These are phyloP conservation scores for Boletus pseudo-olivaceus DNA, from an alignment of 768 basidiomycete species.

Conservation along the genomic window DNA sequence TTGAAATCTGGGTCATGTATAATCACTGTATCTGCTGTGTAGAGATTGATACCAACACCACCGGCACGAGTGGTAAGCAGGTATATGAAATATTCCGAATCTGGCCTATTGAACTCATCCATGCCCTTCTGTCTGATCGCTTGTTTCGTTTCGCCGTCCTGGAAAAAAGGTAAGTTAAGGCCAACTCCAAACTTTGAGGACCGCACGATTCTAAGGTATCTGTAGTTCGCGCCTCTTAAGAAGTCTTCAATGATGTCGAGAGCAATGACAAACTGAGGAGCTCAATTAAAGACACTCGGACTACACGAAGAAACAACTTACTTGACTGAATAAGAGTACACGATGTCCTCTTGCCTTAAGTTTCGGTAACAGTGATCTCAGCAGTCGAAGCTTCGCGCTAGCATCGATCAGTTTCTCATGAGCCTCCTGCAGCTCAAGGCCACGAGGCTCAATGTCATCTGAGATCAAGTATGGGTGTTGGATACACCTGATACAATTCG, in stretches of 20 bases:
- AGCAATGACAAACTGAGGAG: constrained; percentile 77
- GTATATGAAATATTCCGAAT: constrained; percentile 88
- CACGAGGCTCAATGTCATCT: constrained; percentile 72
- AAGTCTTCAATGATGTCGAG: constrained; percentile 90
- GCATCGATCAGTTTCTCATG: constrained; percentile 81
- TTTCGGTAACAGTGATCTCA: constrained; percentile 77
- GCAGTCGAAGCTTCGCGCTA: constrained; percentile 79
- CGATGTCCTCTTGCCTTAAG: constrained; percentile 84
- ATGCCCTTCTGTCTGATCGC: constrained; percentile 87
- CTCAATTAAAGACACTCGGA: not conserved
- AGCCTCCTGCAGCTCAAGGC: constrained; percentile 50
- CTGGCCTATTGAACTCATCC: constrained; percentile 89
- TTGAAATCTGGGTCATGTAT: constrained; percentile 97
- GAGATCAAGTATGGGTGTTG: constrained; percentile 91
- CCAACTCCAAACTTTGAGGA: not conserved
- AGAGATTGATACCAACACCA: constrained; percentile 88
- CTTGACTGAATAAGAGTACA: constrained; percentile 90
- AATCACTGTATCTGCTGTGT: constrained; percentile 91
- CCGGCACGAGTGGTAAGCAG: constrained; percentile 91
- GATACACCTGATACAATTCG: constrained; percentile 54
- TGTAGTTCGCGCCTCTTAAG: constrained; percentile 72
- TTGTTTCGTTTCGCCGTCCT: constrained; percentile 91
- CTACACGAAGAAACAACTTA: constrained; percentile 29
- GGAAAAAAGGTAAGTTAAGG: constrained; percentile 8
- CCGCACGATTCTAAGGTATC: constrained; percentile 72